phyloP scores from a whole-genome alignment of 495 filamentous ascomycete genomes.

The Aspergillus indologenus region DNA sequence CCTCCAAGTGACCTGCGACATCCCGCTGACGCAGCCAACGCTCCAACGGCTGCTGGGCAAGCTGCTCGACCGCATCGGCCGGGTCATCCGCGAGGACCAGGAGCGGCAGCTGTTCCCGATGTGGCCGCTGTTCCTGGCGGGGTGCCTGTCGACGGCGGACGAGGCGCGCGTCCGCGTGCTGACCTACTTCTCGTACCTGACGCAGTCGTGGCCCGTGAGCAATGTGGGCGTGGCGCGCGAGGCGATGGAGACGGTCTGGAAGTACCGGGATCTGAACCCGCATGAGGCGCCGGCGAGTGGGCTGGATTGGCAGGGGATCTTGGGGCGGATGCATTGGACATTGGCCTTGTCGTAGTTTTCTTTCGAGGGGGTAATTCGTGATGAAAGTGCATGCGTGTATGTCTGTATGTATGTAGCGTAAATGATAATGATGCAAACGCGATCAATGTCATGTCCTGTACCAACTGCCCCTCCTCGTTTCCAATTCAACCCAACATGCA shows the following conservation, averaged over 20 bases:
- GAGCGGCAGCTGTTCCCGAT: conserved; percentile 8
- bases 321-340: conserved; percentile 7
- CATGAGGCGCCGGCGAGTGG: background rate
- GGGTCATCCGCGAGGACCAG: conserved; percentile 7
- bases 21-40: background rate
- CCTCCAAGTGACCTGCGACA: conserved; percentile 5
- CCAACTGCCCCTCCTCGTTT: too few relatives aligned
- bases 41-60: background rate
- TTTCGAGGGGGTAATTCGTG: too few relatives aligned
- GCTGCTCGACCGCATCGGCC: background rate
- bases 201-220: conserved; percentile 2
- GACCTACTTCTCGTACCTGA: conserved; percentile 3
- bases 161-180: conserved; percentile 3
- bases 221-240: conserved; percentile 5
- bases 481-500: too few relatives aligned
- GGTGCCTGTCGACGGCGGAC: conserved; percentile 4
- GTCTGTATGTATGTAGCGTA: too few relatives aligned
- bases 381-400: too few relatives aligned
- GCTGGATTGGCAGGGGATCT: conserved; percentile 6
- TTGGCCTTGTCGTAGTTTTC: conserved; percentile 3
- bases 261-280: conserved; percentile 14
- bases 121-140: conserved; percentile 10
- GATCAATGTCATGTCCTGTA: too few relatives aligned
- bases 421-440: too few relatives aligned
- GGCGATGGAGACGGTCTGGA: conserved; percentile 20